phyloP scores from a whole-genome alignment of 1,139 yeast species.

The Candida sp. region DNA sequence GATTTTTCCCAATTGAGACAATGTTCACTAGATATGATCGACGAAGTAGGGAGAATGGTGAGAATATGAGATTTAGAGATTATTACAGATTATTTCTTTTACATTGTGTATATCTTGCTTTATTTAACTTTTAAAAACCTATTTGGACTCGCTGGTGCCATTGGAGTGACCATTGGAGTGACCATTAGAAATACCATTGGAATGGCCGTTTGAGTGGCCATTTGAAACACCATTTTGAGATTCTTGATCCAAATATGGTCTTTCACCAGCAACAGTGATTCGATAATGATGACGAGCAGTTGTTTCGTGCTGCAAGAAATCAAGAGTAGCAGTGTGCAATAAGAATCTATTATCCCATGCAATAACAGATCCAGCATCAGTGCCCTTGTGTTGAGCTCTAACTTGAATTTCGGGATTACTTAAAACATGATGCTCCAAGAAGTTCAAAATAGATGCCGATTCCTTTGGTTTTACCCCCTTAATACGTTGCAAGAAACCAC shows the following conservation, averaged over 20 bases:
- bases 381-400: constrained; percentile 17
- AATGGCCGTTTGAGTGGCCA: constrained; percentile 9
- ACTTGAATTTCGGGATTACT: constrained; percentile 23
- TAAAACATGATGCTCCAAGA: constrained; percentile 18
- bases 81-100: too few relatives aligned
- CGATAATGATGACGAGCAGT: constrained; percentile 22
- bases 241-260: constrained; percentile 12
- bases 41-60: not conserved
- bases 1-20: constrained; percentile 7
- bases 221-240: constrained; percentile 7
- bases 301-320: constrained; percentile 13
- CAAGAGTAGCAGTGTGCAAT: constrained; percentile 19
- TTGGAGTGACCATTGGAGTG: constrained; percentile 8
- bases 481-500: constrained; percentile 19
- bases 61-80: constrained; percentile 1
- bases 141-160: too few relatives aligned
- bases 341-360: constrained; percentile 23
- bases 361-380: constrained; percentile 13
- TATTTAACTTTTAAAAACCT: too few relatives aligned
- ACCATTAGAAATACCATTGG: constrained; percentile 4
- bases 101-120: too few relatives aligned
- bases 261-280: constrained; percentile 22
- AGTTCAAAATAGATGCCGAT: constrained; percentile 18
- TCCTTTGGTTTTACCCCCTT: constrained; percentile 20
- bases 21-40: constrained; percentile 21